These are phyloP conservation scores for Schrenkiella parvula DNA, from an alignment of 345 rosid species.

Conservation along the genomic window DNA sequence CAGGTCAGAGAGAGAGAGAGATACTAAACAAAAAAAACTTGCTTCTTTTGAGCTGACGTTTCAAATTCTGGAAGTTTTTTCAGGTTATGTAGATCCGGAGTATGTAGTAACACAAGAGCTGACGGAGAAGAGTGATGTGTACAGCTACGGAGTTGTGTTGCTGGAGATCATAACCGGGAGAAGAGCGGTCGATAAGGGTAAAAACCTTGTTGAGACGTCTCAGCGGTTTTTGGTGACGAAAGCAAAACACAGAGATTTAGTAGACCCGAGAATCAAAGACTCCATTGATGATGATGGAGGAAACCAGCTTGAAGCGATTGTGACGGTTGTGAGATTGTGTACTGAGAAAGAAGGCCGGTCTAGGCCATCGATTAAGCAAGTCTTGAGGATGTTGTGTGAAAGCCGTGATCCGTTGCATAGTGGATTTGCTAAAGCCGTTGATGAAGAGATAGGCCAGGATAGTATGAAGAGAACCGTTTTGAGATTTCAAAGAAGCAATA, in stretches of 20 bases:
- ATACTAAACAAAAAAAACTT: not conserved
- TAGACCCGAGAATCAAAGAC: slow-evolving; percentile 57
- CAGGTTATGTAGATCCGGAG: slow-evolving; percentile 97
- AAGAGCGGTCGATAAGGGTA: slow-evolving; percentile 67
- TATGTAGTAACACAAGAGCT: slow-evolving; percentile 80
- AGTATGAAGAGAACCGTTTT: slow-evolving; percentile 44
- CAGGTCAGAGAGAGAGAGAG: slow-evolving; percentile 54
- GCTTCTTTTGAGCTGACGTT: not conserved
- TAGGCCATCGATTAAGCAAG: slow-evolving; percentile 88
- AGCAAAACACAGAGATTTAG: slow-evolving; percentile 47
- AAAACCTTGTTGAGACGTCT: slow-evolving; percentile 70
- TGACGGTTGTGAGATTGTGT: slow-evolving; percentile 70
- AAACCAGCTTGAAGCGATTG: slow-evolving; percentile 60
- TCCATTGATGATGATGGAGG: slow-evolving; percentile 39
- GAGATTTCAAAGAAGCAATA: slow-evolving; percentile 52
- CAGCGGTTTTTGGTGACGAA: slow-evolving; percentile 50
- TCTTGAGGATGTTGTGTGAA: slow-evolving; percentile 71
- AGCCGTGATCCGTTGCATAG: slow-evolving; percentile 71
- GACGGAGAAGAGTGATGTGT: slow-evolving; percentile 83
- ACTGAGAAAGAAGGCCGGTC: slow-evolving; percentile 77
- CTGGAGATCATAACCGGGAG: slow-evolving; percentile 74
- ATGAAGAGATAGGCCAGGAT: slow-evolving; percentile 59
- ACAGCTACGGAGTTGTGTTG: slow-evolving; percentile 84
- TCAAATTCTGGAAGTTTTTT: not conserved
- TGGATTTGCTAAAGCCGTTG: slow-evolving; percentile 54